Conservation (phyloP, 352 stramenopile genomes). For the Phytophthora pini region DNA sequence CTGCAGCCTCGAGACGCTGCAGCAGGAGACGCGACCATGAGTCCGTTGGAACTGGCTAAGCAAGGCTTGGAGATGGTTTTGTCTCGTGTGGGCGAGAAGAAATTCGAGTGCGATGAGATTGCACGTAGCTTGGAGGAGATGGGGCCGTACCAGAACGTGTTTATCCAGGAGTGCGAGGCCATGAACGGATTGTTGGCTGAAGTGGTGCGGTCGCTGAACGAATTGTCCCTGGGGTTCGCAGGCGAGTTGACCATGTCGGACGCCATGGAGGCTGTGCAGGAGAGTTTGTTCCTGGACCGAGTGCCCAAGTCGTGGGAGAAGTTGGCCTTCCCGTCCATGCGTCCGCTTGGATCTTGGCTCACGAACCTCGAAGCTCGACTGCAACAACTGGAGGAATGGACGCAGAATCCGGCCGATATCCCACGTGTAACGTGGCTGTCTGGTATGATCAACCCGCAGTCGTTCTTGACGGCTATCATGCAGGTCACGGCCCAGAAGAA, state of each 20-base stretch:
- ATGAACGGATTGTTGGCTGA: constrained; percentile 96
- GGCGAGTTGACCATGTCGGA: constrained; percentile 98
- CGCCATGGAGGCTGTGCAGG: constrained; percentile 96
- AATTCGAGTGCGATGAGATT: constrained; percentile 98
- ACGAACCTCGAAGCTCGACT: constrained; percentile 93
- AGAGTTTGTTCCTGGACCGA: constrained; percentile 93
- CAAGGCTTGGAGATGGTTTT: constrained; percentile 93
- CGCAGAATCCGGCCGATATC: constrained; percentile 96
- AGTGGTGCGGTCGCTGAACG: constrained; percentile 96
- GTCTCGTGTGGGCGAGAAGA: constrained; percentile 96
- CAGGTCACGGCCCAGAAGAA: constrained; percentile 98
- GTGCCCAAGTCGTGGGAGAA: constrained; percentile 96
- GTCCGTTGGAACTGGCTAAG: constrained; percentile 93
- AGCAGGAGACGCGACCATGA: constrained; percentile 89
- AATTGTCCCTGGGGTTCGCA: constrained; percentile 96
- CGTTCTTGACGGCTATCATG: constrained; percentile 97
- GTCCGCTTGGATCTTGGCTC: constrained; percentile 93
- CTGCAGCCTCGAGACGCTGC: constrained; percentile 93
- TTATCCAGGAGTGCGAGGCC: constrained; percentile 98
- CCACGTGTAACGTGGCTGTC: constrained; percentile 96
- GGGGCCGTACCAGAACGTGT: constrained; percentile 96
- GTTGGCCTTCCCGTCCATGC: constrained; percentile 93
- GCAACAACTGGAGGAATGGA: constrained; percentile 97
- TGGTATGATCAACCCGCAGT: constrained; percentile 96
- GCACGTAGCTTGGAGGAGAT: constrained; percentile 93